Percentiles rank a stretch among this genome's conserved stretches.
Evolutionary conservation across 805 yeast genomes (phyloP).

Genomic region (Vanderwaltozyma verrucispora): DNA sequence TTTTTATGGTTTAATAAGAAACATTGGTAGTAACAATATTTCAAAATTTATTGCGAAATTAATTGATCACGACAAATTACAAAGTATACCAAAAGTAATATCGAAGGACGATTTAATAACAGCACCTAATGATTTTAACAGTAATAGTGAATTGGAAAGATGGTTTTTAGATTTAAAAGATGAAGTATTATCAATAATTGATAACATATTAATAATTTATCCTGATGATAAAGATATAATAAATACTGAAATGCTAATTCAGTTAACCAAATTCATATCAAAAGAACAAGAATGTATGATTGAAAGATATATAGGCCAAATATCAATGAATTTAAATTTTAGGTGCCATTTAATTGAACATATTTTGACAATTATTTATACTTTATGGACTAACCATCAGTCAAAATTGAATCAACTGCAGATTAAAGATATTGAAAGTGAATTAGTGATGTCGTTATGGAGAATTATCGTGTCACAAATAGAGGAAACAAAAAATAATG

Average conservation of each 20-base stretch:
- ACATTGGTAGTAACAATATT: slow-evolving; percentile 19
- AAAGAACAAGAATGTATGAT: slow-evolving; percentile 27
- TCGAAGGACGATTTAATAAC: slow-evolving; percentile 17
- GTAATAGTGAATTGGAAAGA: slow-evolving; percentile 12
- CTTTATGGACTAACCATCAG: slow-evolving; percentile 14
- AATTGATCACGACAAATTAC: slow-evolving; percentile 13
- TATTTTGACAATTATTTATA: slow-evolving; percentile 9
- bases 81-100: slow-evolving; percentile 19
- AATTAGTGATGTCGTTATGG: slow-evolving; percentile 41
- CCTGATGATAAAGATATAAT: slow-evolving; percentile 9
- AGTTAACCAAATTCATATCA: slow-evolving; percentile 22
- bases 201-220: slow-evolving; percentile 27
- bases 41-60: slow-evolving; percentile 16
- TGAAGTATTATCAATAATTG: slow-evolving; percentile 40
- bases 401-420: slow-evolving; percentile 9
- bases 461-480: slow-evolving; percentile 34
- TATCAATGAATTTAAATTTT: slow-evolving; percentile 11
- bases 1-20: slow-evolving; percentile 19
- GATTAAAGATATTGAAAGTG: slow-evolving; percentile 30
- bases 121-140: slow-evolving; percentile 4
- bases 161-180: slow-evolving; percentile 29
- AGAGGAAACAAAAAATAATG: slow-evolving; percentile 4
- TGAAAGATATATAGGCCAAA: slow-evolving; percentile 16
- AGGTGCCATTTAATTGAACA: slow-evolving; percentile 16
- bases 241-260: slow-evolving; percentile 17